Evolutionary conservation across 2,329 filamentous ascomycete genomes (phyloP).

Genomic region (Venturiaceae sp.): DNA sequence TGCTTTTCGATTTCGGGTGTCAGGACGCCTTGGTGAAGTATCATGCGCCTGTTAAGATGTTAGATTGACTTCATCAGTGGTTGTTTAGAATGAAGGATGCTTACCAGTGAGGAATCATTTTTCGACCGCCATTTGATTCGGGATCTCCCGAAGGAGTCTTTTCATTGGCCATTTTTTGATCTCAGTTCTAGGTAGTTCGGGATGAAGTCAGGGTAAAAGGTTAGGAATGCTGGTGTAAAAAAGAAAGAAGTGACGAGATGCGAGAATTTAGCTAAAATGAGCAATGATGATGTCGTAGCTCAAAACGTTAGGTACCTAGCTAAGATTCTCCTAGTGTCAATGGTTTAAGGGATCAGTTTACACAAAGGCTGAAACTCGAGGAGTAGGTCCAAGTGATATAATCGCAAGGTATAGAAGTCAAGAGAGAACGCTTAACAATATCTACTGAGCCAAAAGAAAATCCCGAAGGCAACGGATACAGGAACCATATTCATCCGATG

Average conservation of each 20-base stretch:
- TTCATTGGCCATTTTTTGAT: background rate
- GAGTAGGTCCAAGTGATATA: too few species aligned
- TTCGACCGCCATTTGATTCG: background rate
- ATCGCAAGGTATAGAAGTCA: background rate
- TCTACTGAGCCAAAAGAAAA: background rate
- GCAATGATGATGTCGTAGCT: background rate
- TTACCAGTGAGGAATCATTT: background rate
- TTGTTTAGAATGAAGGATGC: background rate
- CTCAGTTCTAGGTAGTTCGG: background rate
- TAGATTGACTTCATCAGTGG: background rate
- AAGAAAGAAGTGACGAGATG: background rate
- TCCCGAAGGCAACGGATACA: background rate
- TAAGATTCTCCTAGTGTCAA: background rate
- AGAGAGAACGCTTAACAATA: background rate
- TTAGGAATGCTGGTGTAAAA: background rate
- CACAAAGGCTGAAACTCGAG: background rate
- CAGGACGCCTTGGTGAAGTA: conserved; percentile 25
- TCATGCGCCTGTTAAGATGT: conserved; percentile 24
- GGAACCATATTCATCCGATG: background rate
- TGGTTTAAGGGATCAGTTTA: background rate
- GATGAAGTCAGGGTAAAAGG: background rate
- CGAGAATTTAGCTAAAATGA: background rate
- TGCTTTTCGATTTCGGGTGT: conserved; percentile 27
- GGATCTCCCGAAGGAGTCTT: background rate
- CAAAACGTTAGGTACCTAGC: background rate